phyloP scores from a whole-genome alignment of 257 asterid genomes.

The Vinca minor region DNA sequence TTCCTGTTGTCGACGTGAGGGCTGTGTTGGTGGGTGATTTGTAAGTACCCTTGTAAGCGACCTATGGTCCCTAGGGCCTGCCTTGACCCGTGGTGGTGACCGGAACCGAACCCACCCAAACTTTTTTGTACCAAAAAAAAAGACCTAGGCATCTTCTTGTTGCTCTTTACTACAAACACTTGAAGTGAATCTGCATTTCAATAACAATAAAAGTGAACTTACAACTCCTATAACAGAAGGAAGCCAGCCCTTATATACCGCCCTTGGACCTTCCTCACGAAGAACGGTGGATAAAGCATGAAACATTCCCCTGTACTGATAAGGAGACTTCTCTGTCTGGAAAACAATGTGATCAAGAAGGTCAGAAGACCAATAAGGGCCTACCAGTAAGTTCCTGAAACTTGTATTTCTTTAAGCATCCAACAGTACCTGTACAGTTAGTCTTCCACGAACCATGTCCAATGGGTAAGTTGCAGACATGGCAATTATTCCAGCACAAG shows the following conservation, averaged over 20 bases:
- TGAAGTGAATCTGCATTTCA: background rate
- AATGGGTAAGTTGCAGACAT: slow-evolving; percentile 99
- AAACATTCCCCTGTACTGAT: slow-evolving; percentile 85
- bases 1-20: too few relatives aligned
- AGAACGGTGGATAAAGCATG: slow-evolving; percentile 94
- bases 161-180: background rate
- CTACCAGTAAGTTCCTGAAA: background rate
- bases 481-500: slow-evolving; percentile 98
- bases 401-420: background rate
- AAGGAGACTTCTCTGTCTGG: slow-evolving; percentile 88
- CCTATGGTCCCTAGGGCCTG: too few relatives aligned
- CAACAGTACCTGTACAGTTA: slow-evolving; percentile 81
- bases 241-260: slow-evolving; percentile 97
- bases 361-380: background rate
- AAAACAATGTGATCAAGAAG: slow-evolving; percentile 17
- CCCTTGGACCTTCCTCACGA: slow-evolving; percentile 96
- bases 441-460: slow-evolving; percentile 98
- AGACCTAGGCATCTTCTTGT: background rate
- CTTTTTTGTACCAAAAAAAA: too few relatives aligned
- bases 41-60: too few relatives aligned
- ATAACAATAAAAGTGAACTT: slow-evolving; percentile 29
- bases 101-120: too few relatives aligned
- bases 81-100: too few relatives aligned
- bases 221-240: slow-evolving; percentile 99
- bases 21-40: too few relatives aligned